Evolutionary conservation across 305 asterid genomes (phyloP).

Genomic region (Rubia balearica): DNA sequence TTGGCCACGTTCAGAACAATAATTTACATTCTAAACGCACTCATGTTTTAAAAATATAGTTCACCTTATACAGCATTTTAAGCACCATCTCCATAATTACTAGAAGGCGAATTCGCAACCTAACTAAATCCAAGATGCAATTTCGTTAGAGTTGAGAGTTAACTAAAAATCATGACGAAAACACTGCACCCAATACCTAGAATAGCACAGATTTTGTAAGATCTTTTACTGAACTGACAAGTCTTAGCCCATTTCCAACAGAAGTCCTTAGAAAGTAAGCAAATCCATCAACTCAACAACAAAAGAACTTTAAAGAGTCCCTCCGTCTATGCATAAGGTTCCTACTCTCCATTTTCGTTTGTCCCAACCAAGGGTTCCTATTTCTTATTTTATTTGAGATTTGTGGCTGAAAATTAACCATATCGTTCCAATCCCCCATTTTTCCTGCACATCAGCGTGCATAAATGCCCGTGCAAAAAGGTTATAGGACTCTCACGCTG

Average conservation of each 20-base stretch:
- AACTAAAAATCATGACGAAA: neutral
- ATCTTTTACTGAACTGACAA: neutral
- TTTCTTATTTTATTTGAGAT: too few relatives aligned
- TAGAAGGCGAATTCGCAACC: neutral
- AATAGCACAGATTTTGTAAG: neutral
- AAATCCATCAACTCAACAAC: neutral
- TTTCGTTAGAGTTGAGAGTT: neutral
- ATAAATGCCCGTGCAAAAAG: too few relatives aligned
- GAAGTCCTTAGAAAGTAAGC: neutral
- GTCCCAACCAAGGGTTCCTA: too few relatives aligned
- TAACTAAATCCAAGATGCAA: neutral
- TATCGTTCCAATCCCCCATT: too few relatives aligned
- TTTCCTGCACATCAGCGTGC: too few relatives aligned
- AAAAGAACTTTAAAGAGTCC: neutral
- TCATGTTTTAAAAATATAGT: neutral
- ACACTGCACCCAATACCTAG: neutral
- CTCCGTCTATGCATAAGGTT: too few relatives aligned
- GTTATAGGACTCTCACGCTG: too few relatives aligned
- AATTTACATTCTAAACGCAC: neutral
- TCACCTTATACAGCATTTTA: neutral
- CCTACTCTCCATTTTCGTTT: too few relatives aligned
- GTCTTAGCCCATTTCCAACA: neutral
- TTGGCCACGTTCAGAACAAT: neutral
- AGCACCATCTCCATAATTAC: neutral
- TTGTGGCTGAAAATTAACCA: too few relatives aligned